phyloP scores from a whole-genome alignment of 805 yeast genomes.

The Starmerella bombicola region DNA sequence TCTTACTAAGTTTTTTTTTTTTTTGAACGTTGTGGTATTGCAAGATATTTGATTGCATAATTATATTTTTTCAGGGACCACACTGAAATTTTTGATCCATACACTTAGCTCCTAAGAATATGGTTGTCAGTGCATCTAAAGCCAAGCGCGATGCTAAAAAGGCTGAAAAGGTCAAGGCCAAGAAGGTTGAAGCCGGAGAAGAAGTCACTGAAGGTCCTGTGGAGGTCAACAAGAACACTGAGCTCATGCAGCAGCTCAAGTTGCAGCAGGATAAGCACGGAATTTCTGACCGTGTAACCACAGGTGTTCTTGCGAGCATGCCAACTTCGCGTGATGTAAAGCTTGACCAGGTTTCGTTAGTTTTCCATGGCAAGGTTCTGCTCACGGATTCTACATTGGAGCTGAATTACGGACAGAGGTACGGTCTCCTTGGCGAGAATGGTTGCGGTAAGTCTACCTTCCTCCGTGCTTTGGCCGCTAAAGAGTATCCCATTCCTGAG shows the following conservation, averaged over 20 bases:
- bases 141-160: conserved; percentile 98
- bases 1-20: conserved; percentile 10
- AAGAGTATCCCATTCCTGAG: conserved; percentile 92
- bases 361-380: conserved; percentile 95
- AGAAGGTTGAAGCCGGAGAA: conserved; percentile 44
- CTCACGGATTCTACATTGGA: conserved; percentile 86
- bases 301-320: conserved; percentile 89
- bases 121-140: conserved; percentile 64
- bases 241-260: conserved; percentile 73
- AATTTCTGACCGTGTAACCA: conserved; percentile 89
- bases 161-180: conserved; percentile 64
- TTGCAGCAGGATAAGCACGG: conserved; percentile 91
- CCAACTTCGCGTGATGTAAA: conserved; percentile 88
- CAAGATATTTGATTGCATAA: neutral
- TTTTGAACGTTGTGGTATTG: neutral
- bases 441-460: conserved; percentile 98
- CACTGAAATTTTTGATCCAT: neutral
- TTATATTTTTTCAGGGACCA: neutral
- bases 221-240: conserved; percentile 32
- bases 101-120: neutral
- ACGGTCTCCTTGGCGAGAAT: conserved; percentile 94
- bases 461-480: conserved; percentile 82
- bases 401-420: conserved; percentile 93
- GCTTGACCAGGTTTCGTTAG: conserved; percentile 73
- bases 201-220: conserved; percentile 37